Base-by-base conservation (phyloP, 495 filamentous ascomycete species). In the Schizothecium vesticola region DNA sequence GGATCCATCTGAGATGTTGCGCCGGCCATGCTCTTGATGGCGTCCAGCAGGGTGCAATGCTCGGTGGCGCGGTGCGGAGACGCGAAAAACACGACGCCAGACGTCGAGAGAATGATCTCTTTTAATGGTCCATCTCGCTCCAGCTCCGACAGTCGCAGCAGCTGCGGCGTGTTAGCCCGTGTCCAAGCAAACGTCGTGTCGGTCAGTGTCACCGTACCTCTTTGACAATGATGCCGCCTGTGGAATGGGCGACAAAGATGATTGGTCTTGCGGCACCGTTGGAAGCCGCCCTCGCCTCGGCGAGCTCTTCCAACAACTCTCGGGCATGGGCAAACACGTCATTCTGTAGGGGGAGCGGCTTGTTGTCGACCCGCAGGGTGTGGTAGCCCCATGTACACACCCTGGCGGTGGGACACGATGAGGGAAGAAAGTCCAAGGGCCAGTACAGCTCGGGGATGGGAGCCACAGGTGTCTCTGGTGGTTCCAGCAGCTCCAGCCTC, bases 361-460 rank as follows among this genome's bases (percentile, higher is more conserved):
- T 75, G 62, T 70, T 69, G 59, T 74, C 69, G 13, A 67, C 69
- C 1, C 72, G 67, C 3, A 78, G 69, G 2, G 73, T 74, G 59
- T 77, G 77, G 67, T 76, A 79, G 23, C 79, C 79, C 77, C 77
- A 80, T 1, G 74, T 75, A n/a, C 74, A 74, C 5, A 80, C 63
- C 13, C 79, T 70, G 10, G 72, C 72, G 21, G 71, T 72, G 3
- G 79, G 76, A 61, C 79, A 80, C 56, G 76, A 72, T 22, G 66
- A 33, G 1, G 79, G 75, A 16, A 80, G 70, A 22, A 80, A 64
- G 43, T 79, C 76, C 11, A 76, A 63, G 16, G 79, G 79, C 79
- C 79, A 80, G 67, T 72, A 80, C 3, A 71, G 57, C 9, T 77
- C 75, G 23, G 63, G 28, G 12, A n/a, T 33, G 21, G 23, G 4